Percentiles rank a stretch among this genome's conserved stretches.
phyloP scores from a whole-genome alignment of 2,329 filamentous ascomycete species.

The Apiospora pterosperma region DNA sequence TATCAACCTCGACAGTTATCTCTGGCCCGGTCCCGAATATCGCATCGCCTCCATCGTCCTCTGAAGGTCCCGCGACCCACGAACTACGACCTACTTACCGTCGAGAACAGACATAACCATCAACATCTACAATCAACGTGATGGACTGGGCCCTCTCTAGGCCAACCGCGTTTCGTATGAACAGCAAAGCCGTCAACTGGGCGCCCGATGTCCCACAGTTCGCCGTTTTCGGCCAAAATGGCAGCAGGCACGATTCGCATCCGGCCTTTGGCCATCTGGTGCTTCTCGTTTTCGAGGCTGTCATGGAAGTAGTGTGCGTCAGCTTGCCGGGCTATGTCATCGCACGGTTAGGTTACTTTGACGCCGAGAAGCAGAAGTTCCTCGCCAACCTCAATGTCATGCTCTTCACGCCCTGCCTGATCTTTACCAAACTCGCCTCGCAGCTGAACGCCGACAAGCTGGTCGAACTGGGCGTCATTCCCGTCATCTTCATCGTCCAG shows the following conservation, averaged over 20 bases:
- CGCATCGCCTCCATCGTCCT: neutral
- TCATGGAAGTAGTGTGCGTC: conserved; percentile 92
- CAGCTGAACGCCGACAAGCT: conserved; percentile 92
- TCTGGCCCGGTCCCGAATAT: neutral
- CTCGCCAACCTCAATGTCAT: conserved; percentile 94
- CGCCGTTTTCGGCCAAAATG: conserved; percentile 32
- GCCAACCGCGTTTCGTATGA: conserved; percentile 43
- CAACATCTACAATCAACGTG: neutral
- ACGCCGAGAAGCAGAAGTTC: conserved; percentile 94
- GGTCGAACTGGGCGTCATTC: conserved; percentile 86
- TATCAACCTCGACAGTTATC: neutral
- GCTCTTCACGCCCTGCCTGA: conserved; percentile 94
- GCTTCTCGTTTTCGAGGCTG: conserved; percentile 89
- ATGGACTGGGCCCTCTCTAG: conserved; percentile 31
- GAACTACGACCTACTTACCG: neutral
- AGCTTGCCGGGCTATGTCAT: conserved; percentile 92
- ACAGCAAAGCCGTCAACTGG: conserved; percentile 10
- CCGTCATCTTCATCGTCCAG: conserved; percentile 88
- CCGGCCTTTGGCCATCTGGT: conserved; percentile 65
- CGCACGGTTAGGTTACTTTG: conserved; percentile 86
- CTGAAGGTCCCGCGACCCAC: neutral
- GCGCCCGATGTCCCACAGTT: conserved; percentile 33
- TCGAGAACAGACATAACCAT: neutral
- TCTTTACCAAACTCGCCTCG: conserved; percentile 95
- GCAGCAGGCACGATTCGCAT: conserved; percentile 45